Base-by-base conservation (phyloP, 2,329 filamentous ascomycete species). In the Curvularia sp. region DNA sequence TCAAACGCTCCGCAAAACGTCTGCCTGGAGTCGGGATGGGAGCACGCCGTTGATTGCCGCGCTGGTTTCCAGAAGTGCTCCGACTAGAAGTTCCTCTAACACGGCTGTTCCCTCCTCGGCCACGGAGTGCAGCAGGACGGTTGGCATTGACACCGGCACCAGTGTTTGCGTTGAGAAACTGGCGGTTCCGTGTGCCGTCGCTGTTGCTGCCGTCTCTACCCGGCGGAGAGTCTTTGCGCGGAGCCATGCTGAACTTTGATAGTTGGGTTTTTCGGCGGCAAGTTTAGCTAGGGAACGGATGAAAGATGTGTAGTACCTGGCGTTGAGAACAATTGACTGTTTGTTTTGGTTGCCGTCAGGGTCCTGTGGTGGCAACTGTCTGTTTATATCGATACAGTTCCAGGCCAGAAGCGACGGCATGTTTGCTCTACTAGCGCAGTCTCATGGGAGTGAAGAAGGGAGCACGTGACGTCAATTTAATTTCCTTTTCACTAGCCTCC, bases 141-240 rank as follows among this genome's bases (percentile, higher is more conserved):
- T 41, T 47, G 4, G 28, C n/a, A 13, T 47, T 49, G 30, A 62
- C 13, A 13, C 60, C 57, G 9, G 60, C 57, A 4, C 54, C 57
- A 8, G 57, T 60, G 15, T 57, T 33, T 3, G 57, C 33, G 20
- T 50, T 53, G 26, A 42, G 56, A 12, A 13, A 33, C 5, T 24
- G 48, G 13, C 38, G 42, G 3, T 51, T 39, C 20, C 31, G 22
- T 12, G 20, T 24, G 24, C 30, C 10, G 7, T 15, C 9, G 22
- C 5, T 15, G n/a, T 13, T 30, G 13, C n/a, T 15, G 18, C 24
- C 30, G 9, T 28, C 28, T 7, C 12, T 30, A 9, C 18, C 2
- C 10, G 7, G 31, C 18, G 1, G 13, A 31, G 22, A 39, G 31
- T 57, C 24, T 9, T 15, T 48, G 33, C 35, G 55, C 12, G 49